These are phyloP conservation scores for Leccinum solheimii DNA, from an alignment of 1,284 basidiomycete species.

Conservation along the genomic window DNA sequence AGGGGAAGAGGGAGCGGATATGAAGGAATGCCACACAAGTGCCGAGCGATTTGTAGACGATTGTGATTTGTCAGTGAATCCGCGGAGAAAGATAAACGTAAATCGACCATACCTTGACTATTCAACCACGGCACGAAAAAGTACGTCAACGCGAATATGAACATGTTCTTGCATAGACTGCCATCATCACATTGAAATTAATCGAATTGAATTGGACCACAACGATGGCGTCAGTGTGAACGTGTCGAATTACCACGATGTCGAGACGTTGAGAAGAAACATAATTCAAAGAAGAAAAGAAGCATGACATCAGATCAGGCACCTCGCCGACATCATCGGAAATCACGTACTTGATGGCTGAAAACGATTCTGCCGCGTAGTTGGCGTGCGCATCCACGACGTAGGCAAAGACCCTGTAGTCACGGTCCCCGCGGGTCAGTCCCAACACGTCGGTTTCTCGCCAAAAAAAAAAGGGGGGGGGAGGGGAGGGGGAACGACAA, in stretches of 20 bases:
- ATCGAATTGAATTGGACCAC: not conserved
- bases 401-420: not conserved
- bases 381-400: not conserved
- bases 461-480: no score
- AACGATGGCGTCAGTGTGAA: not conserved
- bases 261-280: not conserved
- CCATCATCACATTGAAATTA: not conserved
- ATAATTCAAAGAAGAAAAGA: not conserved
- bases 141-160: not conserved
- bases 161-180: not conserved
- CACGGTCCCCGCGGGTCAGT: not conserved
- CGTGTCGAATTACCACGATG: not conserved
- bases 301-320: not conserved
- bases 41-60: no score
- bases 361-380: not conserved
- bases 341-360: not conserved
- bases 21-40: not conserved
- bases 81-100: not conserved
- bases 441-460: not conserved
- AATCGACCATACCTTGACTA: not conserved
- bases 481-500: not conserved
- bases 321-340: not conserved
- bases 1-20: not conserved
- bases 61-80: no score
- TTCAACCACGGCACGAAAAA: not conserved